Evolutionary conservation across 345 rosid species (phyloP).

Genomic region (Acer negundo): DNA sequence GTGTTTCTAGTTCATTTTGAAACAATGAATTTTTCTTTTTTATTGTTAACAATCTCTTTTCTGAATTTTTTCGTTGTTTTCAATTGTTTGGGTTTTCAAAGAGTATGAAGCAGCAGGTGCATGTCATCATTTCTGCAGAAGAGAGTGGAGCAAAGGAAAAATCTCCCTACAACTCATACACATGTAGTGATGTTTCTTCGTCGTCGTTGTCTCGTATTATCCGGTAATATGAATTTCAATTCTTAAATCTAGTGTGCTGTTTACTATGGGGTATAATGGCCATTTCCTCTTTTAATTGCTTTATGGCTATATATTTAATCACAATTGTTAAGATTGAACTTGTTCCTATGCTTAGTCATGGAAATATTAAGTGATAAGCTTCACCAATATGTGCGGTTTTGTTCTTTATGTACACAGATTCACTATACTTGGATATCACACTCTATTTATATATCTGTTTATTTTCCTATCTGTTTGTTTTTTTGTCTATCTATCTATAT

Average conservation of each 20-base stretch:
- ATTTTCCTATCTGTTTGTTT: background rate
- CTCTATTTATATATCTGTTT: background rate
- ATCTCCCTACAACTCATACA: conserved; percentile 74
- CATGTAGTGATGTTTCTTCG: conserved; percentile 67
- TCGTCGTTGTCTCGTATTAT: conserved; percentile 69
- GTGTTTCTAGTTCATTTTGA: conserved; percentile 12
- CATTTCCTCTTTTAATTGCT: background rate
- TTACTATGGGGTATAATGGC: background rate
- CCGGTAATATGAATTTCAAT: conserved; percentile 50
- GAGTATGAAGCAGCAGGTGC: conserved; percentile 66
- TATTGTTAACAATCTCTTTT: background rate
- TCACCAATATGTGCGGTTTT: background rate
- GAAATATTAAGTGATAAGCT: background rate
- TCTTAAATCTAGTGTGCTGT: background rate
- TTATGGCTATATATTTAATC: background rate
- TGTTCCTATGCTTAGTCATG: background rate
- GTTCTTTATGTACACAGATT: background rate
- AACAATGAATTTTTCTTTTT: background rate
- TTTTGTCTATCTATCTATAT: background rate
- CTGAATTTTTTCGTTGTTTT: background rate
- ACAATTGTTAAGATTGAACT: background rate
- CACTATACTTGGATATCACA: background rate
- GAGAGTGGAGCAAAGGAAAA: conserved; percentile 87
- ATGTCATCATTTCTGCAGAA: conserved; percentile 77
- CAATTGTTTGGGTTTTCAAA: conserved; percentile 32